A percentile compares a stretch with the other conserved stretches of the same genome.
Conservation (phyloP, 306 rosid genomes). For the Prunus padus region DNA sequence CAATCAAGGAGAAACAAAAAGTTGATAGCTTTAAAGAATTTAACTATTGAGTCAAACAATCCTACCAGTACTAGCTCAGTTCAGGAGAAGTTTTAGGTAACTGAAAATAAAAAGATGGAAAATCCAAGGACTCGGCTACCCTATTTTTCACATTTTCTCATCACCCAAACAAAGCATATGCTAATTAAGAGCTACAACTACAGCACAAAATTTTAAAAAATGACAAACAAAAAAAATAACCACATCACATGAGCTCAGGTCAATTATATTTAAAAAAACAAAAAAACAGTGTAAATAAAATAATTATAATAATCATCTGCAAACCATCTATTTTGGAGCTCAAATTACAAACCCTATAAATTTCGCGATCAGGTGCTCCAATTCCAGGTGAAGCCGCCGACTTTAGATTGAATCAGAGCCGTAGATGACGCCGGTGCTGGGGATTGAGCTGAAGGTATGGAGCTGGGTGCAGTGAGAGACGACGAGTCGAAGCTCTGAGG, state of each 20-base stretch:
- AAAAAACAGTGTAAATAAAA: not conserved
- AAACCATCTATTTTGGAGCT: conserved; percentile 12
- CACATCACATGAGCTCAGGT: not conserved
- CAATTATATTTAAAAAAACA: not conserved
- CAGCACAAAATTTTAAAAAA: not conserved
- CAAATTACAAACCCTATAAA: conserved; percentile 29
- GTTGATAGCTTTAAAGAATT: not conserved
- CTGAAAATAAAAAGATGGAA: not conserved
- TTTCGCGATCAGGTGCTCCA: conserved; percentile 17
- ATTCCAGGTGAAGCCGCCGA: conserved; percentile 10
- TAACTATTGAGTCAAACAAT: not conserved
- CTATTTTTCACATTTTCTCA: conserved; percentile 12
- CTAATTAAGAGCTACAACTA: conserved; percentile 5
- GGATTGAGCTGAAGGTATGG: conserved; percentile 11
- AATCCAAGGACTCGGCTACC: not conserved
- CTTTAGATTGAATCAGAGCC: conserved; percentile 3
- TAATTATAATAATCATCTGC: not conserved
- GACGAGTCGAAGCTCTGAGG: not conserved
- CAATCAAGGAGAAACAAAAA: not conserved
- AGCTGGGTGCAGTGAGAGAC: conserved; percentile 10
- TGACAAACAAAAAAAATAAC: not conserved
- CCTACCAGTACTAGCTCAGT: not conserved
- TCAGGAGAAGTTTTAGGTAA: not conserved
- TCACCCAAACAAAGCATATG: conserved; percentile 12
- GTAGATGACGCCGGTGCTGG: conserved; percentile 15